A percentile compares a stretch with the other conserved stretches of the same genome.
phyloP scores from a whole-genome alignment of 1,139 yeast genomes.

The Scheffersomyces segobiensis region DNA sequence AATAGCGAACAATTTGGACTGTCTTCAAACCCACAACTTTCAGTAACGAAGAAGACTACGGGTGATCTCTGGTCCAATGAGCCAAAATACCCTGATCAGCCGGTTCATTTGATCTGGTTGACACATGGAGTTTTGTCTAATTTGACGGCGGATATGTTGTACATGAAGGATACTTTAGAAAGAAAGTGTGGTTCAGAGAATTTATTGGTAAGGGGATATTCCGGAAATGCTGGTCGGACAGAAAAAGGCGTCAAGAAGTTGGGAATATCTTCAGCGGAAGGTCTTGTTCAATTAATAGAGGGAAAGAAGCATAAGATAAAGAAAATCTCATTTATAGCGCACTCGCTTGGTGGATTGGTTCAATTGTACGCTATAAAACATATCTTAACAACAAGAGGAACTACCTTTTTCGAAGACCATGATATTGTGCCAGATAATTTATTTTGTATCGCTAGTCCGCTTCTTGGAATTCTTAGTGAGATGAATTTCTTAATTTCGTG shows the following conservation, averaged over 20 bases:
- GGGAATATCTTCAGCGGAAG: slow-evolving; percentile 18
- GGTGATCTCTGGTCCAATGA: slow-evolving; percentile 20
- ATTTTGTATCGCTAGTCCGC: slow-evolving; percentile 26
- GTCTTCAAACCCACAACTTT: slow-evolving; percentile 12
- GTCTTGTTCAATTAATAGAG: slow-evolving; percentile 14
- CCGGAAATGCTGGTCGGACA: slow-evolving; percentile 26
- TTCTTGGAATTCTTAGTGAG: slow-evolving; percentile 25
- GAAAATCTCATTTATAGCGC: slow-evolving; percentile 25
- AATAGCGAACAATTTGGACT: slow-evolving; percentile 5
- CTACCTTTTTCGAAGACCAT: slow-evolving; percentile 14
- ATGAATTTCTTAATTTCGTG: slow-evolving; percentile 24
- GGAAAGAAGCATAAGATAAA: slow-evolving; percentile 10
- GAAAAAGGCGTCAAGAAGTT: slow-evolving; percentile 23
- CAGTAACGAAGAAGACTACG: slow-evolving; percentile 13
- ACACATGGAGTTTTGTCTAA: slow-evolving; percentile 27
- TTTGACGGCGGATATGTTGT: slow-evolving; percentile 27
- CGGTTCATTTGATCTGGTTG: slow-evolving; percentile 21
- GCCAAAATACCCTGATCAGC: slow-evolving; percentile 14
- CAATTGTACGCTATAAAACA: slow-evolving; percentile 26
- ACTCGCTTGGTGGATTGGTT: slow-evolving; percentile 26
- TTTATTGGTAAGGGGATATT: slow-evolving; percentile 21
- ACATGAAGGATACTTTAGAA: slow-evolving; percentile 21
- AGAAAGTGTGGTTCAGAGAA: slow-evolving; percentile 12
- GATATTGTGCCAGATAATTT: slow-evolving; percentile 20
- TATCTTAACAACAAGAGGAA: slow-evolving; percentile 17